A percentile compares a stretch with the other conserved stretches of the same genome.
Conservation (phyloP, 2,329 filamentous ascomycete genomes). For the Exophiala bonariae region DNA sequence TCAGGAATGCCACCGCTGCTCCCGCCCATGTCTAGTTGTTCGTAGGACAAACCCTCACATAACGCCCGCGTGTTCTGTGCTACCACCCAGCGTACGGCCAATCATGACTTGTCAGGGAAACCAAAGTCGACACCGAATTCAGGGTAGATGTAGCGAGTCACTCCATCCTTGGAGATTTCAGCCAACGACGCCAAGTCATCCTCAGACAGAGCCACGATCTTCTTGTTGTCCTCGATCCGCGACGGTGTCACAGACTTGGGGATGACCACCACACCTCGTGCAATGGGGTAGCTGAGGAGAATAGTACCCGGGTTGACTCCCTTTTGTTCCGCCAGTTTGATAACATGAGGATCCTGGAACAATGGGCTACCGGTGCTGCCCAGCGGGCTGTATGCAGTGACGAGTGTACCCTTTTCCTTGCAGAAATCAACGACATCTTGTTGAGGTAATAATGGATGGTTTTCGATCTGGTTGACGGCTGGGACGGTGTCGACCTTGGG, state of each 20-base stretch:
- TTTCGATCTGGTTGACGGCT: slow-evolving; percentile 53
- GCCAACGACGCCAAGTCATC: slow-evolving; percentile 38
- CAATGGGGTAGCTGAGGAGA: slow-evolving; percentile 44
- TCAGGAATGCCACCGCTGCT: no score
- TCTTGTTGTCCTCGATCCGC: slow-evolving; percentile 45
- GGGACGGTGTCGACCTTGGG: slow-evolving; percentile 46
- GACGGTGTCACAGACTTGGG: slow-evolving; percentile 44
- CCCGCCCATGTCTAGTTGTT: no score
- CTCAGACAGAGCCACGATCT: slow-evolving; percentile 40
- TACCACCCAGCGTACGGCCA: no score
- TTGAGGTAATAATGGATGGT: slow-evolving; percentile 57
- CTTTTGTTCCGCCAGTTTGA: slow-evolving; percentile 42
- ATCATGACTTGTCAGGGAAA: slow-evolving; percentile 25
- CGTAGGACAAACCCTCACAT: no score
- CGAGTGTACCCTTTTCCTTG: slow-evolving; percentile 51
- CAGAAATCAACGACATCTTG: slow-evolving; percentile 49
- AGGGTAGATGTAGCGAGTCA: slow-evolving; percentile 21
- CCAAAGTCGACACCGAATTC: slow-evolving; percentile 25
- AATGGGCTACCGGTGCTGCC: slow-evolving; percentile 51
- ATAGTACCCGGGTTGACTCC: slow-evolving; percentile 40
- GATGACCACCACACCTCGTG: slow-evolving; percentile 23
- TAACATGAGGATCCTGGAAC: slow-evolving; percentile 42
- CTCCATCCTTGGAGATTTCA: slow-evolving; percentile 24
- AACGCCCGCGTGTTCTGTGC: no score
- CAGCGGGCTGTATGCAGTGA: slow-evolving; percentile 57